Conservation (phyloP, 208 protist genomes). For the Jaenimonas drosophilae region DNA sequence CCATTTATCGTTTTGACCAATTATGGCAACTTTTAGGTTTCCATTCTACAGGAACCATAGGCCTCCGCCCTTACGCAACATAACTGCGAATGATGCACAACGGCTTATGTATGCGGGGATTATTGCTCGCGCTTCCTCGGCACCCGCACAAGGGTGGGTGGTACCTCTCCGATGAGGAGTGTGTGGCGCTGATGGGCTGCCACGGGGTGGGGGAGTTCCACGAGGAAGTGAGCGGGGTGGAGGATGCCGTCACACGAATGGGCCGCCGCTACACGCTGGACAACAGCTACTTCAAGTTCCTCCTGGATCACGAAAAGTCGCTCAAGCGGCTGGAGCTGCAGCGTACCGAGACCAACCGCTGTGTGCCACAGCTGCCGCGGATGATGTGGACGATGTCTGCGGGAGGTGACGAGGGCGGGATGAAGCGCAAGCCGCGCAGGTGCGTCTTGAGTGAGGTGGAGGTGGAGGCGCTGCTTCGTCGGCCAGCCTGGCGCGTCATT, state of each 20-base stretch:
- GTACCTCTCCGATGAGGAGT: constrained; percentile 38
- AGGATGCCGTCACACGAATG: constrained; percentile 50
- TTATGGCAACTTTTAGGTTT: neutral
- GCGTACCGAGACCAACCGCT: constrained; percentile 67
- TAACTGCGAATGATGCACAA: neutral
- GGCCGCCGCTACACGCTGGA: constrained; percentile 61
- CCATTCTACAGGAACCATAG: neutral
- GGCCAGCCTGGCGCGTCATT: constrained; percentile 38
- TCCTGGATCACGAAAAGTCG: constrained; percentile 54
- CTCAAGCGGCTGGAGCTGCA: constrained; percentile 40
- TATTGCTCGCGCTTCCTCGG: neutral
- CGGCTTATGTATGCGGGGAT: neutral
- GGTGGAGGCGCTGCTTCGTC: constrained; percentile 42
- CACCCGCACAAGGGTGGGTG: neutral
- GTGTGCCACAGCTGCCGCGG: constrained; percentile 34
- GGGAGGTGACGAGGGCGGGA: too few relatives aligned
- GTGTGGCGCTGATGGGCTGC: constrained; percentile 72
- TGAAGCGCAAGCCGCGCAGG: constrained; percentile 10
- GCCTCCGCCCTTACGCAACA: neutral
- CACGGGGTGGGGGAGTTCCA: constrained; percentile 84
- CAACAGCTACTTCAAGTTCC: constrained; percentile 69
- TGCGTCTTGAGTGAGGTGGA: constrained; percentile 56
- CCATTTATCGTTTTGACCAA: neutral
- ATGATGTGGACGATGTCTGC: constrained; percentile 53
- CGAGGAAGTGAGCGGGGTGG: constrained; percentile 72